A percentile compares a stretch with the other conserved stretches of the same genome.
Conservation (phyloP, 306 rosid species). For the Arachis stenosperma region DNA sequence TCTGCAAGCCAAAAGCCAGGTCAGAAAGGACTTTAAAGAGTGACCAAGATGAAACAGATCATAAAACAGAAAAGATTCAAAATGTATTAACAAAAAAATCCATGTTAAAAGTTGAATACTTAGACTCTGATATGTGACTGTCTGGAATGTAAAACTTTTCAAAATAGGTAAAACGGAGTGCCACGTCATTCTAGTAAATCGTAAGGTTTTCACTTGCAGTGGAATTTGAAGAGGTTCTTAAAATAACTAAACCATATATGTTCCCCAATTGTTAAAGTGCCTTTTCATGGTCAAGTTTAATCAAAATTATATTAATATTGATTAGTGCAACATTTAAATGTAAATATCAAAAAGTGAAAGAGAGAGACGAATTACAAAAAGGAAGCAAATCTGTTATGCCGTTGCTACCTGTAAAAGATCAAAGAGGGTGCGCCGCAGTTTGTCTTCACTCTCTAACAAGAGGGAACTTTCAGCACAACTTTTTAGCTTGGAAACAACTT, state of each 20-base stretch:
- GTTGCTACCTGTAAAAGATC: conserved; percentile 73
- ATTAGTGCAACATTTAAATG: conserved; percentile 1
- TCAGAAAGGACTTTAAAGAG: conserved; percentile 14
- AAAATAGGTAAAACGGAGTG: conserved; percentile 1
- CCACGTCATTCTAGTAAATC: background rate
- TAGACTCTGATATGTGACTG: conserved; percentile 1
- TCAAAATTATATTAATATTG: conserved; percentile 32
- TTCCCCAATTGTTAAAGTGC: conserved; percentile 9
- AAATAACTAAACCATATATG: conserved; percentile 1
- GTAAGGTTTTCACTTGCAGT: conserved; percentile 9
- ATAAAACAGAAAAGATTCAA: conserved; percentile 29
- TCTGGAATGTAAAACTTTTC: background rate
- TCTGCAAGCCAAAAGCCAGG: conserved; percentile 61
- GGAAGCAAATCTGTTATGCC: conserved; percentile 14
- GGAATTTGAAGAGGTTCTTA: conserved; percentile 12
- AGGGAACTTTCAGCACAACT: conserved; percentile 58
- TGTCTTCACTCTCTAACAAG: conserved; percentile 61
- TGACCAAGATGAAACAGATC: conserved; percentile 16
- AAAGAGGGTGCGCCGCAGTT: conserved; percentile 66
- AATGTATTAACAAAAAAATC: background rate
- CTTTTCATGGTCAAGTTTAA: conserved; percentile 5
- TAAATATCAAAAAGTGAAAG: conserved; percentile 13
- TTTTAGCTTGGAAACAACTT: conserved; percentile 81
- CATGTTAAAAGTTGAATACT: conserved; percentile 4
- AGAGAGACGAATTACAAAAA: conserved; percentile 7